Percentiles rank a stretch among this genome's conserved stretches.
Conservation (phyloP, 305 asterid species). For the Monarda citriodora region DNA sequence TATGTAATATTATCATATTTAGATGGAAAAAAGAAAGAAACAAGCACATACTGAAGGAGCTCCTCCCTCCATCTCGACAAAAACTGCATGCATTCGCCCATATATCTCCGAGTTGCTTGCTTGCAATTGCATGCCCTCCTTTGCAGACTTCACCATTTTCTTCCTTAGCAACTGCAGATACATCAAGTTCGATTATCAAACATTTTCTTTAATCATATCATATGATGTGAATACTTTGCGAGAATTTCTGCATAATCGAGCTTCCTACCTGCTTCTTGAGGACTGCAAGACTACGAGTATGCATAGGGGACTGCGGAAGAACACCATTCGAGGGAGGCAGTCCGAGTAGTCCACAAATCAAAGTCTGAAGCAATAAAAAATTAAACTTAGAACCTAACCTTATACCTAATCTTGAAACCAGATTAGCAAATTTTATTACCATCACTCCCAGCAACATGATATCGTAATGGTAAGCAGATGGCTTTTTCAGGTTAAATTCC, state of each 20-base stretch:
- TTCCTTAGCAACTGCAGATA: conserved; percentile 55
- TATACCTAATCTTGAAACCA: neutral
- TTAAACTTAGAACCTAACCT: neutral
- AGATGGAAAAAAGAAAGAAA: conserved; percentile 8
- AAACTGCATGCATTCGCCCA: conserved; percentile 83
- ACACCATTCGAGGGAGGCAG: conserved; percentile 98
- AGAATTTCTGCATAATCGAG: conserved; percentile 1
- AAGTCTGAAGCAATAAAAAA: conserved; percentile 49
- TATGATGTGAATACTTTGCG: conserved; percentile 2
- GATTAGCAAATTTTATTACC: conserved; percentile 34
- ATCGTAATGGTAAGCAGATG: conserved; percentile 89
- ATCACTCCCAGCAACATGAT: conserved; percentile 74
- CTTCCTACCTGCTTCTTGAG: conserved; percentile 79
- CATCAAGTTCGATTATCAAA: conserved; percentile 11
- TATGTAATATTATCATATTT: neutral
- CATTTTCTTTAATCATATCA: neutral
- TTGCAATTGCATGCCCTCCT: conserved; percentile 70
- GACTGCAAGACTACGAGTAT: conserved; percentile 88
- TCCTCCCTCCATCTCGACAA: conserved; percentile 82
- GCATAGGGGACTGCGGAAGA: conserved; percentile 99
- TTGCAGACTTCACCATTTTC: conserved; percentile 81
- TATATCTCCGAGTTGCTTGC: conserved; percentile 85
- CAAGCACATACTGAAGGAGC: conserved; percentile 48
- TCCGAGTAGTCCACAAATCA: conserved; percentile 92
- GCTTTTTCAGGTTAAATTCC: conserved; percentile 91